Conservation (phyloP, 352 stramenopile genomes). For the Aphanomyces euteiches region DNA sequence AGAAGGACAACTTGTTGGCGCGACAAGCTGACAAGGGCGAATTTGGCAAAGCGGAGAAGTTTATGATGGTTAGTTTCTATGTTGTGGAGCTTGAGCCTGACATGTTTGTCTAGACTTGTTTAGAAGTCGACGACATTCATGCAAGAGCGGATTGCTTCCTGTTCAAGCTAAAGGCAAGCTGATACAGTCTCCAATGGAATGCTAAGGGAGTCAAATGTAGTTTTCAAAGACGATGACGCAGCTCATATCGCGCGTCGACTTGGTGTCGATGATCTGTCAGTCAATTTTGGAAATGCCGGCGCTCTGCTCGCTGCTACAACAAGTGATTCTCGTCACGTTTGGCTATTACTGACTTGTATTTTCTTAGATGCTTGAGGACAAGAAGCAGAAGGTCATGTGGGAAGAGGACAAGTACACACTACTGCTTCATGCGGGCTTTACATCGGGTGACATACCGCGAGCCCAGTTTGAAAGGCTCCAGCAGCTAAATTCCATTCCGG, state of each 20-base stretch:
- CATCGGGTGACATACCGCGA: neutral
- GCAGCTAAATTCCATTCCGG: neutral
- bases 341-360: neutral
- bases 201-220: neutral
- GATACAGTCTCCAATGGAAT: neutral
- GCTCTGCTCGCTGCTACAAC: conserved; percentile 7
- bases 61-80: conserved; percentile 33
- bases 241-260: conserved; percentile 10
- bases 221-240: conserved; percentile 19
- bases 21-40: conserved; percentile 45
- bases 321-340: neutral
- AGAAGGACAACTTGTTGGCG: conserved; percentile 43
- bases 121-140: conserved; percentile 26
- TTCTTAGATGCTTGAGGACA: conserved; percentile 29
- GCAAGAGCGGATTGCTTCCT: conserved; percentile 23
- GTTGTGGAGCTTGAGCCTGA: too few species aligned
- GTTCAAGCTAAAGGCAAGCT: conserved; percentile 27
- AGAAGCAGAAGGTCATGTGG: conserved; percentile 27
- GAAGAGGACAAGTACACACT: conserved; percentile 17
- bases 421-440: neutral
- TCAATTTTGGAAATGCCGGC: conserved; percentile 17
- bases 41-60: conserved; percentile 68
- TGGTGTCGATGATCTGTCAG: neutral
- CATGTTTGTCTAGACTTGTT: neutral
- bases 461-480: neutral